phyloP scores from a whole-genome alignment of 805 yeast genomes.

The Suhomyces vadensis region DNA sequence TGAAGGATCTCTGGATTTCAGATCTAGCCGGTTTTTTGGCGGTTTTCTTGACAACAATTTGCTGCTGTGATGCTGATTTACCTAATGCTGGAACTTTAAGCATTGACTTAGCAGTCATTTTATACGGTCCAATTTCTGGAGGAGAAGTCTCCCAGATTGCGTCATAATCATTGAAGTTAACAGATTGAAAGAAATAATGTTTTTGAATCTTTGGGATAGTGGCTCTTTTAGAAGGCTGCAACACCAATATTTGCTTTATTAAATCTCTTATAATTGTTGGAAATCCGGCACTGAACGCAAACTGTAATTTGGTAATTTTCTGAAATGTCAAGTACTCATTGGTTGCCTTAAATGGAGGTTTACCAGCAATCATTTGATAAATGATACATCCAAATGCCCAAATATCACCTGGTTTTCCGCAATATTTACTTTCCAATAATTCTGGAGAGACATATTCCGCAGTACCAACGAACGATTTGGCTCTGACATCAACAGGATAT shows the following conservation, averaged over 20 bases:
- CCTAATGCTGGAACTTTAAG: conserved; percentile 57
- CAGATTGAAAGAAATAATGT: conserved; percentile 69
- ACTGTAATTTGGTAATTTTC: conserved; percentile 76
- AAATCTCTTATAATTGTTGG: conserved; percentile 63
- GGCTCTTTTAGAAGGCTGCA: conserved; percentile 71
- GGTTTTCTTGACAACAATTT: conserved; percentile 11
- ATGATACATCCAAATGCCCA: conserved; percentile 65
- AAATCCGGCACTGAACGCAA: conserved; percentile 69
- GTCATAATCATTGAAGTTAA: conserved; percentile 67
- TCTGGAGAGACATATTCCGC: conserved; percentile 87
- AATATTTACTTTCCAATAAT: conserved; percentile 66
- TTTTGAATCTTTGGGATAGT: conserved; percentile 55
- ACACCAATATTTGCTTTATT: conserved; percentile 61
- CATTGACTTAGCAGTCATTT: conserved; percentile 76
- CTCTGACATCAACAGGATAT: conserved; percentile 67
- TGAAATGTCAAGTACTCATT: conserved; percentile 82
- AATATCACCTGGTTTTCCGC: conserved; percentile 60
- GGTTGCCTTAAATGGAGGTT: conserved; percentile 80
- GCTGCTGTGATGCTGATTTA: conserved; percentile 18
- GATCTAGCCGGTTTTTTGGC: conserved; percentile 9
- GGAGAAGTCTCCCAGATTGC: conserved; percentile 68
- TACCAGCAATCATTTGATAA: conserved; percentile 65
- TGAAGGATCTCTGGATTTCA: not conserved
- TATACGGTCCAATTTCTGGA: conserved; percentile 71
- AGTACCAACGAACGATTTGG: conserved; percentile 83